Percentiles rank a stretch among this genome's conserved stretches.
These are phyloP conservation scores for Lachancea waltii DNA, from an alignment of 805 yeast species.

Conservation along the genomic window DNA sequence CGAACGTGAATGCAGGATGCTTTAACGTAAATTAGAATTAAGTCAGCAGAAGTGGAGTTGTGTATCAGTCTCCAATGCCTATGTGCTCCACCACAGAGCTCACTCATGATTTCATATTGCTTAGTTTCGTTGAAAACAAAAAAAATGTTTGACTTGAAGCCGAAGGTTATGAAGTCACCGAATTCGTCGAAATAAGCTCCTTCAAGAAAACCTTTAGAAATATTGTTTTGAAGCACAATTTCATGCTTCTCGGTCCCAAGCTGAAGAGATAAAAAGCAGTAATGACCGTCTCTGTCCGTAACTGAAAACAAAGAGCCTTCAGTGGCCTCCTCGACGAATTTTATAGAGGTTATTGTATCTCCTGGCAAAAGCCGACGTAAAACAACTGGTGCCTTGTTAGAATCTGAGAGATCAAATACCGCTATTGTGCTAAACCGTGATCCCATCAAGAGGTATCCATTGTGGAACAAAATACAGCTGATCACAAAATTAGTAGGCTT, in stretches of 20 bases:
- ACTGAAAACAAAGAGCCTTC: conserved; percentile 33
- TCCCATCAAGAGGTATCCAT: conserved; percentile 49
- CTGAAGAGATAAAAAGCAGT: conserved; percentile 37
- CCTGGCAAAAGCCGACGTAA: conserved; percentile 49
- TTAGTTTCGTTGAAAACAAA: conserved; percentile 76
- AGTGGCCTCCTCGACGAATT: conserved; percentile 29
- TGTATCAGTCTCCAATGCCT: conserved; percentile 63
- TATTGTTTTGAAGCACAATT: conserved; percentile 49
- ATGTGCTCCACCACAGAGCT: conserved; percentile 87
- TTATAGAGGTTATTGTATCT: conserved; percentile 59
- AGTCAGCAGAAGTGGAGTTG: conserved; percentile 22
- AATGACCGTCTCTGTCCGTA: conserved; percentile 64
- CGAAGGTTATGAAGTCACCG: conserved; percentile 57
- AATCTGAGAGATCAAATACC: conserved; percentile 39
- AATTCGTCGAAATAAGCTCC: conserved; percentile 47
- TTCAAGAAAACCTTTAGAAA: conserved; percentile 74
- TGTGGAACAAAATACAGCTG: conserved; percentile 47
- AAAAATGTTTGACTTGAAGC: conserved; percentile 75
- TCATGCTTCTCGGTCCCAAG: conserved; percentile 18
- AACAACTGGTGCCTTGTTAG: conserved; percentile 23
- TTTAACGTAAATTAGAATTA: conserved; percentile 53
- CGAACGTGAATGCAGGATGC: conserved; percentile 39
- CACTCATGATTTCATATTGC: conserved; percentile 62
- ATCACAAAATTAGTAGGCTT: conserved; percentile 50
- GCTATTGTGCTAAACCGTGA: conserved; percentile 66